phyloP scores from a whole-genome alignment of 2,329 filamentous ascomycete species.

The Fusarium subglutinans region DNA sequence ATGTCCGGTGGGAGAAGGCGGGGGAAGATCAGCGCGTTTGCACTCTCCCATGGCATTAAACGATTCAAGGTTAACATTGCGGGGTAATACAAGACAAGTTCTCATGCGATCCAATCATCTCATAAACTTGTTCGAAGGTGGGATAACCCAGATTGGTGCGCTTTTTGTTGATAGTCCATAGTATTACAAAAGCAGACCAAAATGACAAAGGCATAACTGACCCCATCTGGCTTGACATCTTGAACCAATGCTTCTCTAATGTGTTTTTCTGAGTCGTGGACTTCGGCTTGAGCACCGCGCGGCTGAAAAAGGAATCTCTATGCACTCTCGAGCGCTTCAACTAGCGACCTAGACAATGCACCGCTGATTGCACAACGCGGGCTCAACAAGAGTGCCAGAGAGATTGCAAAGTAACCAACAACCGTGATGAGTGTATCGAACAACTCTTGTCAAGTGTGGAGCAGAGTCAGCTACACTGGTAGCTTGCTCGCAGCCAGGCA shows the following conservation, averaged over 20 bases:
- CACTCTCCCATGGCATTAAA: neutral
- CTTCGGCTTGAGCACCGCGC: accelerated
- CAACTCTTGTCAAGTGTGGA: neutral
- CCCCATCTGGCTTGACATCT: neutral
- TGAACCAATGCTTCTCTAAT: accelerated
- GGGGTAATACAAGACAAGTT: neutral
- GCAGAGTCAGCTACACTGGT: neutral
- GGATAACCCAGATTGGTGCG: neutral
- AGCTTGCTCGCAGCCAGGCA: neutral
- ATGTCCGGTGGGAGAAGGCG: neutral
- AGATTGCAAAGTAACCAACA: neutral
- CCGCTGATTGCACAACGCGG: neutral
- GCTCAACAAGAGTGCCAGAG: neutral
- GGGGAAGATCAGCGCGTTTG: neutral
- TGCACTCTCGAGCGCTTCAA: neutral
- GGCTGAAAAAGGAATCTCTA: neutral
- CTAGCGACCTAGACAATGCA: neutral
- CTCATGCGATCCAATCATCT: neutral
- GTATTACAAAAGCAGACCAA: neutral
- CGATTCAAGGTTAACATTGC: neutral
- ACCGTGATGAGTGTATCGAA: neutral
- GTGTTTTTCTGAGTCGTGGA: neutral
- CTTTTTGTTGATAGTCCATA: neutral
- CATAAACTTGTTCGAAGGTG: neutral
- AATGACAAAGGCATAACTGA: neutral